Conservation (phyloP, 345 rosid species). For the Clausena lansium region DNA sequence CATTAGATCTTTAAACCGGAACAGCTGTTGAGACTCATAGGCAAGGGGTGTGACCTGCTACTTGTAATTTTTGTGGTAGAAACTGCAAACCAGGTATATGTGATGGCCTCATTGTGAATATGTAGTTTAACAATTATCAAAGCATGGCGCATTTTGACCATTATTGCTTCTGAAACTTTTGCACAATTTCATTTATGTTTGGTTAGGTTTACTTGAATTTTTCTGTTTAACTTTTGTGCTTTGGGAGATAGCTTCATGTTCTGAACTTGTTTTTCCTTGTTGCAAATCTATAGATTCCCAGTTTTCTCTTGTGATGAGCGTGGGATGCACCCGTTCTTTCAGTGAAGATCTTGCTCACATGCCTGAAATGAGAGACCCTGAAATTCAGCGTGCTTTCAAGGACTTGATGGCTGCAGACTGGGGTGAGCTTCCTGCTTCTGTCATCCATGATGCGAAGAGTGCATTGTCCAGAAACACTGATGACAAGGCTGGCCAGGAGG, state of each 20-base stretch:
- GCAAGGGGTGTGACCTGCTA: not conserved
- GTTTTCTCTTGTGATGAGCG: constrained; percentile 38
- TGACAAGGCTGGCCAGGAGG: constrained; percentile 78
- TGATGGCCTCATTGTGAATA: not conserved
- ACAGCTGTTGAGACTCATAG: not conserved
- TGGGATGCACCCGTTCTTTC: constrained; percentile 51
- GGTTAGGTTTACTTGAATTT: not conserved
- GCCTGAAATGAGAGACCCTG: constrained; percentile 64
- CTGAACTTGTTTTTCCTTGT: not conserved
- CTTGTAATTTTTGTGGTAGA: not conserved
- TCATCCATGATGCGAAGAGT: constrained; percentile 49
- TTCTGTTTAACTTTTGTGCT: not conserved
- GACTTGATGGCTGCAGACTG: constrained; percentile 82
- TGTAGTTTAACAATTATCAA: not conserved
- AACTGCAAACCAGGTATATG: not conserved
- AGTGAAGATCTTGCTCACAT: constrained; percentile 62
- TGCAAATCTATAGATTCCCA: constrained; percentile 35
- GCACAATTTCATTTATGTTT: not conserved
- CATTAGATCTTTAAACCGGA: not conserved
- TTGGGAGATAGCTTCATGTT: not conserved
- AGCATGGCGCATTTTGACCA: not conserved
- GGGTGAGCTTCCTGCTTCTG: constrained; percentile 62
- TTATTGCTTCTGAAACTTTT: not conserved
- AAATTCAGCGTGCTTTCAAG: constrained; percentile 58
- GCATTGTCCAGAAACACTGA: constrained; percentile 59